Conservation (phyloP, 2,329 filamentous ascomycete genomes). For the Colletotrichum filicis region DNA sequence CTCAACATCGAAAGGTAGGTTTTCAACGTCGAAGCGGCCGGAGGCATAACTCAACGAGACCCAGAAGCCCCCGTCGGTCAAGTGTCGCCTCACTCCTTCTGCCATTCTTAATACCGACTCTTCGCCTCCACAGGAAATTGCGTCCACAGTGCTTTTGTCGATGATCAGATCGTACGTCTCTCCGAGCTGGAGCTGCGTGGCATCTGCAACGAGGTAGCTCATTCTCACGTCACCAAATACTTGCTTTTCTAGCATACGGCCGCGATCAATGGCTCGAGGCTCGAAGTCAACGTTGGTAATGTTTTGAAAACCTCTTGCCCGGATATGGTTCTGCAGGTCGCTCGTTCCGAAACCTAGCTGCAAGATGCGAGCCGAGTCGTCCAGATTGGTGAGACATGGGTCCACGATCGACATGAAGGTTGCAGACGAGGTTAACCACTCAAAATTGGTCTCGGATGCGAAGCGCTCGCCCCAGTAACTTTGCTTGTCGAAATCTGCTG, state of each 20-base stretch:
- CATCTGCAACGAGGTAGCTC: constrained; percentile 57
- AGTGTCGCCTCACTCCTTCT: constrained; percentile 45
- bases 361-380: constrained; percentile 47
- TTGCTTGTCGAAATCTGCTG: constrained; percentile 58
- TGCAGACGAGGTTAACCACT: constrained; percentile 57
- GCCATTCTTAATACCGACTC: constrained; percentile 52
- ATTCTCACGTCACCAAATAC: constrained; percentile 57
- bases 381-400: constrained; percentile 47
- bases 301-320: constrained; percentile 51
- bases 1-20: constrained; percentile 53
- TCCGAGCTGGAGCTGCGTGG: constrained; percentile 47
- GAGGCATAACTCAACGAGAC: constrained; percentile 60
- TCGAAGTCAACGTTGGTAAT: constrained; percentile 63
- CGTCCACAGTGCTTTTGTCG: constrained; percentile 62
- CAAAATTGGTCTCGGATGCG: constrained; percentile 55
- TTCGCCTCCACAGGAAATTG: constrained; percentile 57
- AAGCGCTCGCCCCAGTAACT: constrained; percentile 62
- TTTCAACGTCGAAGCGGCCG: constrained; percentile 49
- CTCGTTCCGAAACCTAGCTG: constrained; percentile 62
- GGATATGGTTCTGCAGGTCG: constrained; percentile 60
- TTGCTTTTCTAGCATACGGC: constrained; percentile 50
- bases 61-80: constrained; percentile 54
- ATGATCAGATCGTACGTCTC: constrained; percentile 53
- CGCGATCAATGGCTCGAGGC: constrained; percentile 56
- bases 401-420: constrained; percentile 53